Evolutionary conservation across 352 stramenopile species (phyloP), one percentile per base, ranked within the genome.

Genomic region (Phytopythium boreale): DNA sequence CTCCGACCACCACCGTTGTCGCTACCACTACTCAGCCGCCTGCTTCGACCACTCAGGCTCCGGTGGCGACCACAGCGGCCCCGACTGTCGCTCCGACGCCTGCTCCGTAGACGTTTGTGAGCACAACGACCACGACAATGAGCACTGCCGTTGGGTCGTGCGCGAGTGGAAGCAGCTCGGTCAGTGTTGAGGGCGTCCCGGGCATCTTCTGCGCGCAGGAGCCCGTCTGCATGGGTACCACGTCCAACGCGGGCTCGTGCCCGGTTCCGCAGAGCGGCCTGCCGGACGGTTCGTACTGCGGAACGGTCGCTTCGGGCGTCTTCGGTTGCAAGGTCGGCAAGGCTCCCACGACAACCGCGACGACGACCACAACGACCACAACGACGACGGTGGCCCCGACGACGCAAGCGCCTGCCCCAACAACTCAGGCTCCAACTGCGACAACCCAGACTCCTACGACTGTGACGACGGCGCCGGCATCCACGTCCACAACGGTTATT

Each of bases 211-310:
- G 72, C 27, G 67, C 63, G 14, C 19, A 19, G 20, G 53, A 59
- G 19, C 53, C 53, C 19, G 26, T 80, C 43, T 74, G 68, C 29
- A 36, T 60, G 22, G 63, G 57, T 4, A 31, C 41, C 34, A 71
- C 62, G 14, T 37, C 29, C 31, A 14, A 47, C 34, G 44, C 57
- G 20, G 68, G 68, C 0, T 31, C 62, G 6, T 74, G 68, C 22
- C 68, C 68, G 0, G 60, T 61, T 0, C 31, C 31, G 11, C 68
- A 70, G 36, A 44, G 61, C 11, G 56, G 56, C 0, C 59, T 74
- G 5, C 57, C 69, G 19, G 43, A 47, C 1, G 72, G 69, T 1
- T 62, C 72, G 7, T 67, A 66, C n/a, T 79, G 72, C 61, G 61
- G 41, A 27, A 12, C 49, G 2, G 52, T 79, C 14, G 63, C 64